Percentiles rank a stretch among this genome's conserved stretches.
These are phyloP conservation scores for Corynespora cassiicola DNA, from an alignment of 2,329 filamentous ascomycete species.

Conservation along the genomic window DNA sequence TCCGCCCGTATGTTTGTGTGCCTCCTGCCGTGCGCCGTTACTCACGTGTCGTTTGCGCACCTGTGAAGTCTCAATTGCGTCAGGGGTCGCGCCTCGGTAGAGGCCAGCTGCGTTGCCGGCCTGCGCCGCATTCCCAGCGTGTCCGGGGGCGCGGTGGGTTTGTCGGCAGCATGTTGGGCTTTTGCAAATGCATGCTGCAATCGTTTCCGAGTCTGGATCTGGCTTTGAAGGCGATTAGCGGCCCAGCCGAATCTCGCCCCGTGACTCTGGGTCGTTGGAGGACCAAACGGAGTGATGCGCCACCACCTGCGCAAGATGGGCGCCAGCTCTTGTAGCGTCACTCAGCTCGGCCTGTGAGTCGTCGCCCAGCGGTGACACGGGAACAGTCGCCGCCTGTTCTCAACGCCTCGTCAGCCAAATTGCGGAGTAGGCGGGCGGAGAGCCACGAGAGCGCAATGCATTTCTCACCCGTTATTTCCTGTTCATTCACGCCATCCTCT, in stretches of 20 bases:
- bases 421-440: conserved; percentile 38
- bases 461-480: conserved; percentile 13
- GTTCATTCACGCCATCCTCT: conserved; percentile 9
- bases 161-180: no score
- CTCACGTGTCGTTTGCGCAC: no score
- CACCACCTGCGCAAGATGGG: background rate
- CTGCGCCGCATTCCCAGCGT: no score
- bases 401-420: conserved; percentile 31
- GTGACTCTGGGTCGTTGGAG: conserved; percentile 5
- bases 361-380: conserved; percentile 20
- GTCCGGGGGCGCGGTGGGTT: no score
- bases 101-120: no score
- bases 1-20: no score
- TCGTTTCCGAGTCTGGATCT: no score
- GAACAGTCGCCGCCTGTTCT: conserved; percentile 18
- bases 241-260: conserved; percentile 1
- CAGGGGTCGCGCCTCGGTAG: no score
- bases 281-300: background rate
- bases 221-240: no score
- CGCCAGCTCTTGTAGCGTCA: conserved; percentile 11
- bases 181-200: no score
- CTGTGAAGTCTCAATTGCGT: no score
- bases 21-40: no score
- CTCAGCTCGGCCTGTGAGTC: conserved; percentile 23
- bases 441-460: conserved; percentile 21